A percentile compares a stretch with the other conserved stretches of the same genome.
These are phyloP conservation scores for Fusarium paranaense DNA, from an alignment of 2,329 filamentous ascomycete genomes.

Conservation along the genomic window DNA sequence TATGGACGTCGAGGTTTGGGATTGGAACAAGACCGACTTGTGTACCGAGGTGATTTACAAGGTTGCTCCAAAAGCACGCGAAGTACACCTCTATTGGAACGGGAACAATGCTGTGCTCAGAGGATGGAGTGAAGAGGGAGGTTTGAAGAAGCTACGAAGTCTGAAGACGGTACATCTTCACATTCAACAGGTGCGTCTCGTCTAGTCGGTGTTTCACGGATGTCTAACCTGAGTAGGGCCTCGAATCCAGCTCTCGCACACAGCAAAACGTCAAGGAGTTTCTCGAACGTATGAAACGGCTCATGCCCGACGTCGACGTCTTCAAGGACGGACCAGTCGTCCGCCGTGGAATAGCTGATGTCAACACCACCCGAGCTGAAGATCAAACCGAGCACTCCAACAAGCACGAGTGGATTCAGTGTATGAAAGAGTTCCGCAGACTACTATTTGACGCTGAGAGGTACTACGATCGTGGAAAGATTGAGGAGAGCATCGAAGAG, in stretches of 20 bases:
- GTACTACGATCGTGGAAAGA: slow-evolving; percentile 5
- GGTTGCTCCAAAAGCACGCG: background rate
- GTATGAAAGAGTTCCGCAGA: slow-evolving; percentile 40
- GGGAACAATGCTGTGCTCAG: slow-evolving; percentile 16
- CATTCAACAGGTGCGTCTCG: background rate
- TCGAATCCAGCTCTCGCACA: background rate
- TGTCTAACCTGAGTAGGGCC: background rate
- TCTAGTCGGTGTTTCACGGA: no score
- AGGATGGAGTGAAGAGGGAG: slow-evolving; percentile 11
- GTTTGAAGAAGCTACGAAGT: background rate
- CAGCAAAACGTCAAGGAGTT: background rate
- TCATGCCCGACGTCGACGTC: background rate
- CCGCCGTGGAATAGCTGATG: background rate
- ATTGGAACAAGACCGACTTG: slow-evolving; percentile 21
- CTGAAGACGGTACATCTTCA: background rate
- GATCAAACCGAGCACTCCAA: slow-evolving; percentile 26
- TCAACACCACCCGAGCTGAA: slow-evolving; percentile 1
- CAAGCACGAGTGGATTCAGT: slow-evolving; percentile 42
- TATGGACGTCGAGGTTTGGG: slow-evolving; percentile 8
- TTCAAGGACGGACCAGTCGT: background rate
- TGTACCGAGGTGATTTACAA: slow-evolving; percentile 11
- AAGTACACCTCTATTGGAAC: slow-evolving; percentile 17
- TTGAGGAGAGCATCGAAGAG: slow-evolving; percentile 26
- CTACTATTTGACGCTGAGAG: slow-evolving; percentile 36
- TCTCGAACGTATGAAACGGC: background rate